phyloP scores from a whole-genome alignment of 345 rosid species.

The Garcia nutans region DNA sequence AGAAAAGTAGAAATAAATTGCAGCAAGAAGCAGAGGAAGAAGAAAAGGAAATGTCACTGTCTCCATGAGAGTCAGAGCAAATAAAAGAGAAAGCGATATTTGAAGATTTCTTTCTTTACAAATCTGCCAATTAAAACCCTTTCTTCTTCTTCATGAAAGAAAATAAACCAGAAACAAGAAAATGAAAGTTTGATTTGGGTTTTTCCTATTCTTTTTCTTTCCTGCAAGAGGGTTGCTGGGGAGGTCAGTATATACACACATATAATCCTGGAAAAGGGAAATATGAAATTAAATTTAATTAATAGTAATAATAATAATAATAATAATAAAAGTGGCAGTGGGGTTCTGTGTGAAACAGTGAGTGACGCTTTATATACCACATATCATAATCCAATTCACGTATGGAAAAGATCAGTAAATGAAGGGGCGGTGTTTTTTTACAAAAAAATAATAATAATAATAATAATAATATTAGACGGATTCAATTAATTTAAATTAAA shows the following conservation, averaged over 20 bases:
- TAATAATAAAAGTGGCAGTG: no score
- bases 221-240: no score
- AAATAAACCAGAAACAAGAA: background rate
- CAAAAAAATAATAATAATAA: no score
- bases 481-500: no score
- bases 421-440: background rate
- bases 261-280: no score
- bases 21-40: background rate
- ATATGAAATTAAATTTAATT: no score
- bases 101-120: slow-evolving; percentile 25
- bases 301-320: no score
- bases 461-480: no score
- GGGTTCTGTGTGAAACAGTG: no score
- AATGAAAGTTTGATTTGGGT: background rate
- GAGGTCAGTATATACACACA: no score
- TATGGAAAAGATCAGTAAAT: background rate
- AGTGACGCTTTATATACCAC: slow-evolving; percentile 3
- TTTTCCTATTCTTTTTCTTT: background rate
- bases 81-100: slow-evolving; percentile 19
- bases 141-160: no score
- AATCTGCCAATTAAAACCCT: slow-evolving; percentile 26
- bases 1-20: slow-evolving; percentile 6
- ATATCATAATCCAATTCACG: background rate
- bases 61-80: slow-evolving; percentile 39
- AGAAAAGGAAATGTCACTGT: slow-evolving; percentile 32